These are phyloP conservation scores for Fusarium veterinarium DNA, from an alignment of 2,329 filamentous ascomycete genomes.

Conservation along the genomic window DNA sequence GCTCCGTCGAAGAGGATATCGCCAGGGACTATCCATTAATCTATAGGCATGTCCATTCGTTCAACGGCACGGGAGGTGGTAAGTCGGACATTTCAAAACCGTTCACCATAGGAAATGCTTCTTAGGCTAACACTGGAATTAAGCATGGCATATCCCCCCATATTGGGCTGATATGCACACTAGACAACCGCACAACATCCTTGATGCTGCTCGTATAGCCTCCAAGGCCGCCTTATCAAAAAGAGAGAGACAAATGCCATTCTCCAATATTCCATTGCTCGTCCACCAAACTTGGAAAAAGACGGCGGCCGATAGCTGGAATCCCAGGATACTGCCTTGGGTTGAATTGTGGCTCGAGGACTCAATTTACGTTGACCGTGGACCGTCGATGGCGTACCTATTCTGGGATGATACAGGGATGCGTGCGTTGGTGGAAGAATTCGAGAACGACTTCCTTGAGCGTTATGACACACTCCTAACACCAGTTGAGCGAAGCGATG, in stretches of 20 bases:
- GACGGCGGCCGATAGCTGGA: background rate
- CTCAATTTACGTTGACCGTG: background rate
- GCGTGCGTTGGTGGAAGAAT: background rate
- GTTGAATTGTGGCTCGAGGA: background rate
- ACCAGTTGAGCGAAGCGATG: conserved; percentile 1
- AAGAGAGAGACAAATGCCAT: background rate
- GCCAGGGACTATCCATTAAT: background rate
- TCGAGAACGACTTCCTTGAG: background rate
- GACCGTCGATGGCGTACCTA: background rate
- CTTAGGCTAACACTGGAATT: background rate
- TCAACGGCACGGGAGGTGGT: background rate
- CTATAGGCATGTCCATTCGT: background rate
- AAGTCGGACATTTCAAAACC: background rate
- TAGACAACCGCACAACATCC: background rate
- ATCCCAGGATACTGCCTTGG: background rate
- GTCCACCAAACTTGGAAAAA: conserved; percentile 8
- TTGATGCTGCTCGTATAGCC: background rate
- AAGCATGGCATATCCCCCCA: conserved; percentile 4
- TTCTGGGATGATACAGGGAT: conserved; percentile 5
- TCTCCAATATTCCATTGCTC: background rate
- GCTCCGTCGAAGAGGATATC: background rate
- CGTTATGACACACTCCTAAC: background rate
- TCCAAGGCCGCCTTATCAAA: background rate
- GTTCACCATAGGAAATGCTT: background rate
- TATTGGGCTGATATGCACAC: background rate